Evolutionary conservation across 2,329 filamentous ascomycete species (phyloP).

Genomic region (Penicillium sp.): DNA sequence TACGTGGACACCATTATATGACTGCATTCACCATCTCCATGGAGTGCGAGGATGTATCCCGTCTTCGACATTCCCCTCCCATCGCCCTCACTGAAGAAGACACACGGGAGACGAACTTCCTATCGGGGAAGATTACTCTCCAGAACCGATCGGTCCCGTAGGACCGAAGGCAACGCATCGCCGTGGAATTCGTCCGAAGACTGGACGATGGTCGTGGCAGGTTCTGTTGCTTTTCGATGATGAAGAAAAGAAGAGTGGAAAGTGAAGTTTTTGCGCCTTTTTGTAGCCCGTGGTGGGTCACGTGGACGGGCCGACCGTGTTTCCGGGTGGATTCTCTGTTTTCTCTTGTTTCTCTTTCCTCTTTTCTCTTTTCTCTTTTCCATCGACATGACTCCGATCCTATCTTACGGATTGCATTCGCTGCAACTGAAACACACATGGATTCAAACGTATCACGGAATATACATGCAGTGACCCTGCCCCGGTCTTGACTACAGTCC

Average conservation of each 20-base stretch:
- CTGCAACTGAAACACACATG: no score
- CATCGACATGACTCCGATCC: background rate
- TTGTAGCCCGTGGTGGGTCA: conserved; percentile 33
- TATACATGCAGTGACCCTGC: no score
- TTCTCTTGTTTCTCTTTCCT: background rate
- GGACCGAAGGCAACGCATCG: conserved; percentile 66
- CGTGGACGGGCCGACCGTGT: conserved; percentile 29
- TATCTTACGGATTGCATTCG: no score
- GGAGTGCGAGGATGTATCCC: no score
- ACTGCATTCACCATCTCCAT: no score
- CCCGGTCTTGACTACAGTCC: no score
- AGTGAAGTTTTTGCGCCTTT: conserved; percentile 21
- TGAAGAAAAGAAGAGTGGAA: conserved; percentile 47
- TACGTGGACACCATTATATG: no score
- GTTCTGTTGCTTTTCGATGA: conserved; percentile 61
- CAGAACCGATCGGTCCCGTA: conserved; percentile 58
- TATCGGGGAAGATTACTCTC: conserved; percentile 62
- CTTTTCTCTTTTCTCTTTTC: background rate
- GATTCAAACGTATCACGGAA: no score
- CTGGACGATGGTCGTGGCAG: conserved; percentile 67
- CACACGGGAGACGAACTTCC: conserved; percentile 68
- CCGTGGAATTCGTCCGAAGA: conserved; percentile 48
- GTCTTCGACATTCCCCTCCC: conserved; percentile 68
- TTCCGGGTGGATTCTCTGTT: conserved; percentile 10
- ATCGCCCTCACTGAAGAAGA: conserved; percentile 70